A percentile compares a stretch with the other conserved stretches of the same genome.
Evolutionary conservation across 2,329 filamentous ascomycete species (phyloP).

Genomic region (Penicillium brevicompactum): DNA sequence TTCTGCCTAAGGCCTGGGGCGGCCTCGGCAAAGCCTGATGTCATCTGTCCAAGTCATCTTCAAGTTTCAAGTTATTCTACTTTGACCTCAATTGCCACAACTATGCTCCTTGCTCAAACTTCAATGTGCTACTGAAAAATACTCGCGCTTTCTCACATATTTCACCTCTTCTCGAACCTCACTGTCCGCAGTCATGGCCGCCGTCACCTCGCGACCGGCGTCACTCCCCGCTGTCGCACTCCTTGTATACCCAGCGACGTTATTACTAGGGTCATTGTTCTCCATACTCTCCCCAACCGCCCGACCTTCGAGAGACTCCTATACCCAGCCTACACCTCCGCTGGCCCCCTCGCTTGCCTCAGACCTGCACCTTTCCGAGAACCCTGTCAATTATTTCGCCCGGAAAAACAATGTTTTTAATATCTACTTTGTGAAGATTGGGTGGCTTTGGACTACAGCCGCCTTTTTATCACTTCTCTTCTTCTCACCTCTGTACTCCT

Average conservation of each 20-base stretch:
- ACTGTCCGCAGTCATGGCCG: conserved; percentile 17
- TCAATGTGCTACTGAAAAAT: background rate
- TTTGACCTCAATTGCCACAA: conserved; percentile 5
- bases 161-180: background rate
- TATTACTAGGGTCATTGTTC: conserved; percentile 81
- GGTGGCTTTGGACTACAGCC: conserved; percentile 86
- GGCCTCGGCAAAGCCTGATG: conserved; percentile 13
- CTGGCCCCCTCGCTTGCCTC: conserved; percentile 39
- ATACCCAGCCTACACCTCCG: conserved; percentile 58
- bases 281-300: conserved; percentile 73
- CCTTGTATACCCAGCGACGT: conserved; percentile 72
- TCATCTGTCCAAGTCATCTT: conserved; percentile 7
- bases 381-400: conserved; percentile 73
- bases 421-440: conserved; percentile 87
- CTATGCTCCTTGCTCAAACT: background rate
- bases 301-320: conserved; percentile 42
- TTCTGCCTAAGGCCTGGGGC: conserved; percentile 8
- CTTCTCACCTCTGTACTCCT: conserved; percentile 63
- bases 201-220: conserved; percentile 15
- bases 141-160: background rate
- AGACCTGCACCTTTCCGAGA: conserved; percentile 30
- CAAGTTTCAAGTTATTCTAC: background rate
- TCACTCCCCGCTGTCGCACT: conserved; percentile 64
- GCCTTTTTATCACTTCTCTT: conserved; percentile 72
- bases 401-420: conserved; percentile 94